Evolutionary conservation across 2,329 filamentous ascomycete genomes (phyloP), one percentile per base, ranked within the genome.

Genomic region (Fusarium tjaetaba): DNA sequence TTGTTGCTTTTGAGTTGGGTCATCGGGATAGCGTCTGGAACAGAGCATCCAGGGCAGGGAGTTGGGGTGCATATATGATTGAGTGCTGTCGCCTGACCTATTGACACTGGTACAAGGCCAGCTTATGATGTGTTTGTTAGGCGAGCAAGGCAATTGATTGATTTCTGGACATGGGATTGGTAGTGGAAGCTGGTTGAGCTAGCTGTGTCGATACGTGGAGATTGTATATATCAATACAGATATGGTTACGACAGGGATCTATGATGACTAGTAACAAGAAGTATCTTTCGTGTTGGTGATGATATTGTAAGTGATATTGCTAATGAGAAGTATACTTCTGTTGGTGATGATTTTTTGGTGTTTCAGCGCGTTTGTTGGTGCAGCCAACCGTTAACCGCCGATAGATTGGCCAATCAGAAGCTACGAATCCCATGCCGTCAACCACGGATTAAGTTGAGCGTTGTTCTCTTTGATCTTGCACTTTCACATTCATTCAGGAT

Each of bases 211-310:
- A 49, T 43, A 58, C 51, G 58, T 71, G 58, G 39, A 68, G 60
- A 70, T 66, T 76, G 68, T 74, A 74, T 73, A 77, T 68, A 77
- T 73, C 57, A 49, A 69, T 76, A 76, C 64, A 53, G 49, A 75
- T 68, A 77, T 76, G 58, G 49, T 42, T 69, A 70, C 55, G 61
- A 69, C 61, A 57, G 41, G 38, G 42, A 64, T 61, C 59, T n/a
- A 58, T 58, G 43, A 55, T 22, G 28, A 43, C 20, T 11, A 18
- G 20, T 30, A 30, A 55, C 20, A 2, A n/a, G 7, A 10, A 15
- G 24, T n/a, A 34, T 34, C 30, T 32, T 32, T 32, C 30, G 11
- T 32, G 30, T 32, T 13, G 1, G 30, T 32, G 11, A 3, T 32
- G 11, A 32, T 13, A 13, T 13, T 7, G 32, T 14, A 34, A 15